Evolutionary conservation across 495 filamentous ascomycete species (phyloP).

Genomic region (Aspergillus olivimuriae): DNA sequence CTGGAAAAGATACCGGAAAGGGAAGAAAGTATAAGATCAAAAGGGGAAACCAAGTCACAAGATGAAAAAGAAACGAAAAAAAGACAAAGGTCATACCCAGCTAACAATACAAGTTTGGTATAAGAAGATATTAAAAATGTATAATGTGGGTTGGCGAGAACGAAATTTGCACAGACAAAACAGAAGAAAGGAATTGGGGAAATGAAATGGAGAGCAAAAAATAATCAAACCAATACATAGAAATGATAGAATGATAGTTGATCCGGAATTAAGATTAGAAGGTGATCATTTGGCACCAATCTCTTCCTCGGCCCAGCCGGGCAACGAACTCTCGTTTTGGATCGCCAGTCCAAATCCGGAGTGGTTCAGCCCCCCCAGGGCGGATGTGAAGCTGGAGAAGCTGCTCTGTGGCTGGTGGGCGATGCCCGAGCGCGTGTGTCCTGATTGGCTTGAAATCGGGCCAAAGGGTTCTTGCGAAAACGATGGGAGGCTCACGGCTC

Average conservation of each 20-base stretch:
- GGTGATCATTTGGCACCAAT: conserved; percentile 46
- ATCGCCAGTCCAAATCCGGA: conserved; percentile 57
- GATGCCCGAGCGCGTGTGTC: conserved; percentile 37
- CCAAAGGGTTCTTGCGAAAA: conserved; percentile 57
- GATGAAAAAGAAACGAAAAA: conserved; percentile 15
- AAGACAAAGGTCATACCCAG: conserved; percentile 32
- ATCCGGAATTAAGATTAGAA: conserved; percentile 3
- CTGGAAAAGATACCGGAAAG: conserved; percentile 12
- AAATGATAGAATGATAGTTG: conserved; percentile 13
- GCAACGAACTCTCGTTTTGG: conserved; percentile 56
- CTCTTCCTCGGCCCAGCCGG: conserved; percentile 63
- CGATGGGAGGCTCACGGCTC: conserved; percentile 77
- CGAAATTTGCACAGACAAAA: conserved; percentile 17
- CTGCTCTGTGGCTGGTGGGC: conserved; percentile 49
- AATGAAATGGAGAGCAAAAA: conserved; percentile 15
- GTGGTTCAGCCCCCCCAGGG: conserved; percentile 50
- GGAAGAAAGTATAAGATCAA: conserved; percentile 13
- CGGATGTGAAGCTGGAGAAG: conserved; percentile 53
- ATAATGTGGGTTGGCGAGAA: conserved; percentile 21
- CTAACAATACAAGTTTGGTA: conserved; percentile 41
- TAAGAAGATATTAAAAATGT: conserved; percentile 28
- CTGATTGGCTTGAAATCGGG: conserved; percentile 35
- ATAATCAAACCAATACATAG: conserved; percentile 16
- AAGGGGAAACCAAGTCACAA: conserved; percentile 8
- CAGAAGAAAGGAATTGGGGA: conserved; percentile 10